phyloP scores from a whole-genome alignment of 305 asterid genomes.

The Fraxinus dipetala region DNA sequence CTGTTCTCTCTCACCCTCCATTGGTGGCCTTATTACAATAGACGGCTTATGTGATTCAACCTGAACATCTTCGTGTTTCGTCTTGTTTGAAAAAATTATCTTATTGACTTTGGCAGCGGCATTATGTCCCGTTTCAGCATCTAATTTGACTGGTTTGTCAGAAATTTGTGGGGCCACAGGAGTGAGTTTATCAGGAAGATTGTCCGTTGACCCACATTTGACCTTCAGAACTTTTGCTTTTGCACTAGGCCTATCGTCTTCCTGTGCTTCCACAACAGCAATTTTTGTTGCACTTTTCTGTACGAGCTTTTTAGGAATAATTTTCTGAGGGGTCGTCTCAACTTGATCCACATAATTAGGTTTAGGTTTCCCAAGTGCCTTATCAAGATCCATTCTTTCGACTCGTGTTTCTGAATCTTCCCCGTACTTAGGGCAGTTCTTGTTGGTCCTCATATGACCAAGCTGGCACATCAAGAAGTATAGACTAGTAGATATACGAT shows the following conservation, averaged over 20 bases:
- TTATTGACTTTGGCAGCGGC: conserved; percentile 67
- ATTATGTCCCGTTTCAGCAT: conserved; percentile 62
- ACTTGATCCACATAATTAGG: conserved; percentile 49
- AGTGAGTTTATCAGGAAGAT: conserved; percentile 63
- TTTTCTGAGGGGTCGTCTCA: conserved; percentile 60
- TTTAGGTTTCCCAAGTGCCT: conserved; percentile 40
- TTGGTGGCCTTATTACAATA: conserved; percentile 73
- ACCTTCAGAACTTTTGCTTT: conserved; percentile 87
- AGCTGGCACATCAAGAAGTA: conserved; percentile 47
- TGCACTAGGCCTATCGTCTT: conserved; percentile 70
- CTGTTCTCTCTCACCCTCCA: conserved; percentile 67
- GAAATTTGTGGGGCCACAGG: conserved; percentile 75
- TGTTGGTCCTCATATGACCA: conserved; percentile 99
- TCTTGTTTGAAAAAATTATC: conserved; percentile 73
- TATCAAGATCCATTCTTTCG: conserved; percentile 66
- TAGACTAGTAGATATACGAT: conserved; percentile 18
- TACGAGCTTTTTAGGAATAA: conserved; percentile 50
- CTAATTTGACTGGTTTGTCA: conserved; percentile 61
- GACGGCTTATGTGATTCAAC: conserved; percentile 66
- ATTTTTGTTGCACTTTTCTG: conserved; percentile 53
- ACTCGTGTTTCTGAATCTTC: conserved; percentile 67
- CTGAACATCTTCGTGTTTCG: conserved; percentile 55
- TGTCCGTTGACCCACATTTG: conserved; percentile 73
- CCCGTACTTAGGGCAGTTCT: conserved; percentile 92
- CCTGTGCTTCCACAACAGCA: conserved; percentile 56